Evolutionary conservation across 1,139 yeast genomes (phyloP), one percentile per base, ranked within the genome.

Genomic region (Blastobotrys serpentis): DNA sequence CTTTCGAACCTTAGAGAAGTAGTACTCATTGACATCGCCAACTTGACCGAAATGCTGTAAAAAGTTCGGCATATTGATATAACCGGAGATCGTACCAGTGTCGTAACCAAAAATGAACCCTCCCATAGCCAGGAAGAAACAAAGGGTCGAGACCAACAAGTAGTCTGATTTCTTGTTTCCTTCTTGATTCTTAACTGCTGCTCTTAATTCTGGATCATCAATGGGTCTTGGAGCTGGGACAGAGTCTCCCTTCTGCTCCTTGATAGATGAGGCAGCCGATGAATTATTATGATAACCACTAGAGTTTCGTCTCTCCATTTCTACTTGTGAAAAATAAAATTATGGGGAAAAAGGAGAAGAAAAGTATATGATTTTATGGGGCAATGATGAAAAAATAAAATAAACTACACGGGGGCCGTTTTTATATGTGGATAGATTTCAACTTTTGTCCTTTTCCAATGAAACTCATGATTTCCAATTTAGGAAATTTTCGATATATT

Each of bases 41-140:
- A 32, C 37, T 26, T 48, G 50, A 33, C 81, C 81, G 56, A 83
- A 85, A 56, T 78, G 72, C 34, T 65, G 61, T 47, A 68, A 70
- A 64, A 82, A 88, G 58, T 80, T 81, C 3, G 77, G 69, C 86
- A 84, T 83, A 60, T 81, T 82, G 62, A 84, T 76, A 59, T 85
- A 82, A 61, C 95, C 95, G 33, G 79, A 72, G 55, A 78, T 78
- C 48, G 80, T 76, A 61, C 82, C 82, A 5, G 82, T 77, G 60
- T 79, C 83, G 62, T 76, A 79, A 56, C 83, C 83, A 58, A 69
- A 78, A 50, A 78, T 70, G 23, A 60, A 60, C n/a, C 64, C 64
- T 41, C 64, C 64, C 58, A 60, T 56, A 18, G 64, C 64, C 8
- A 57, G 53, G 32, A 54, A 53, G 11, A 44, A 44, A 44, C 60